A percentile compares a stretch with the other conserved stretches of the same genome.
Conservation (phyloP, 345 rosid species). For the Camelina hispida region DNA sequence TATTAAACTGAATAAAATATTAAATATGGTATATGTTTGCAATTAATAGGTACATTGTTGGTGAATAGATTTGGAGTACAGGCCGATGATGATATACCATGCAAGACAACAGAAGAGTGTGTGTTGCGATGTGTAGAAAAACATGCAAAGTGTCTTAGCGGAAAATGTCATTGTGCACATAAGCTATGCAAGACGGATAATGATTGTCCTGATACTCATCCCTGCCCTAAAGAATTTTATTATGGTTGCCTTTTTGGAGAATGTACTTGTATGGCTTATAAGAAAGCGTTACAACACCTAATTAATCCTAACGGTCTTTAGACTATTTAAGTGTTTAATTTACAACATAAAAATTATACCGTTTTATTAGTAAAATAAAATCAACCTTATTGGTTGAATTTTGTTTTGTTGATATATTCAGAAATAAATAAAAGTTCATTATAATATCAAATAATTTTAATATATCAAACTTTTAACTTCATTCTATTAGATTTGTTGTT, state of each 20-base stretch:
- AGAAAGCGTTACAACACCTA: background rate
- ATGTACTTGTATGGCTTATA: conserved; percentile 20
- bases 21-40: background rate
- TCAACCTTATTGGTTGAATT: too few species aligned
- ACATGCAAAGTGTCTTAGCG: background rate
- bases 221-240: conserved; percentile 22
- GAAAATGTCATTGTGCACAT: background rate
- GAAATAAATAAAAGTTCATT: too few species aligned
- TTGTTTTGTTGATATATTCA: too few species aligned
- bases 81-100: too few species aligned
- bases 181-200: conserved; percentile 1
- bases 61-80: background rate
- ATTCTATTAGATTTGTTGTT: too few species aligned
- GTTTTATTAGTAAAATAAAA: too few species aligned
- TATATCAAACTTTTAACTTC: too few species aligned
- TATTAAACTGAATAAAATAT: background rate
- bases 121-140: background rate
- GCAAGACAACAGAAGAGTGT: background rate
- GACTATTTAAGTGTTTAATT: too few species aligned
- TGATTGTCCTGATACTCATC: conserved; percentile 25
- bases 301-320: too few species aligned
- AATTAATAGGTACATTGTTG: conserved; percentile 13
- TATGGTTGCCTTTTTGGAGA: conserved; percentile 27
- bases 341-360: too few species aligned
- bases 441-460: too few species aligned